Evolutionary conservation across 2,329 filamentous ascomycete species (phyloP).

Genomic region (Neurospora crassa): DNA sequence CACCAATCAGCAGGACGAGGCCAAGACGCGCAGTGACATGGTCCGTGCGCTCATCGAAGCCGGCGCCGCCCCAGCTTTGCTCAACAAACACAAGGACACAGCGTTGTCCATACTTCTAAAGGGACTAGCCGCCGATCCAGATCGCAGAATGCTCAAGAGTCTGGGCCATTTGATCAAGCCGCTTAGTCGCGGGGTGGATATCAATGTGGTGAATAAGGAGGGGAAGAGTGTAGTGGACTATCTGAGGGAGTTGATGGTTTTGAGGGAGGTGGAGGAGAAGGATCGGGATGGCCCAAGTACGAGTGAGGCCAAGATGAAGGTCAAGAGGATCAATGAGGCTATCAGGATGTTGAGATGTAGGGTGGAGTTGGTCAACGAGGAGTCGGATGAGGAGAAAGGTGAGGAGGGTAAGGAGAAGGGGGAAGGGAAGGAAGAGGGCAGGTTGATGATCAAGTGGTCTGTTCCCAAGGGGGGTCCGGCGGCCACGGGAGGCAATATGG

Average conservation of each 20-base stretch:
- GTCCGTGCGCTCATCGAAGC: slow-evolving; percentile 1
- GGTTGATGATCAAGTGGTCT: background rate
- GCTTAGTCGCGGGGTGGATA: slow-evolving; percentile 4
- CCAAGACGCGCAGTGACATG: background rate
- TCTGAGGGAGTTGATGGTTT: background rate
- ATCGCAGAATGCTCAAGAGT: background rate
- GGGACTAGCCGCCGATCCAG: background rate
- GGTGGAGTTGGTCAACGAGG: background rate
- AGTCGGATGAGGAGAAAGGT: background rate
- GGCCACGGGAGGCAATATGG: background rate
- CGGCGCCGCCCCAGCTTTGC: slow-evolving; percentile 1
- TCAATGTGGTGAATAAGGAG: background rate
- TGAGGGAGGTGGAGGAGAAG: background rate
- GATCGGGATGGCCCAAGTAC: background rate
- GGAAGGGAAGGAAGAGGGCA: background rate
- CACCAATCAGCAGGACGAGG: background rate
- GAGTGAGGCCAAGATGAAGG: background rate
- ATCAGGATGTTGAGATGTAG: background rate
- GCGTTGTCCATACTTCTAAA: background rate
- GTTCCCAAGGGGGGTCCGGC: background rate
- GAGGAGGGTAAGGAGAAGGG: background rate
- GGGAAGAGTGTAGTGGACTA: background rate
- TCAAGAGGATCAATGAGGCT: background rate
- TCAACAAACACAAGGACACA: background rate
- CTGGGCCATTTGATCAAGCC: background rate